Evolutionary conservation across 805 yeast genomes (phyloP), one percentile per base, ranked within the genome.

Genomic region (Sporopachydermia lactativora): DNA sequence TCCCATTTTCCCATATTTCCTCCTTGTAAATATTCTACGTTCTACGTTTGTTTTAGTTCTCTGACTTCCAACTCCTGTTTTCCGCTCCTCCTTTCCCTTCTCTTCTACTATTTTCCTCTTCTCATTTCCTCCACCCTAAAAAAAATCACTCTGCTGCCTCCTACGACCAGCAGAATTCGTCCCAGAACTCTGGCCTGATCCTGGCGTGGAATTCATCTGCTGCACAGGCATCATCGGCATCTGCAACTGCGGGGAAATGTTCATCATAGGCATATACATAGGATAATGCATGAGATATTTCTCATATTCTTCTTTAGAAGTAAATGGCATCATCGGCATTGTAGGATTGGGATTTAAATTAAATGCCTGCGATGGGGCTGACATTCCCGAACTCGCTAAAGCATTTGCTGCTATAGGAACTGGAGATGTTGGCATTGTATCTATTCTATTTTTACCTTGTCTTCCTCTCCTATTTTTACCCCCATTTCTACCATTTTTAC

Each of bases 211-310:
- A 8, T n/a, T n/a, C 31, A 24, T 24, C n/a, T 24, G 31, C 31
- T 24, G 31, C 8, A 24, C 31, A 8, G 31, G n/a, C 31, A 24
- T 24, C 31, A 24, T 24, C n/a, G 31, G 31, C 31, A 24, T 24
- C n/a, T 24, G 31, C 31, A 24, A n/a, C n/a, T 24, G 31, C 8
- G 31, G 31, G n/a, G 31, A 24, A 24, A 24, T 24, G 31, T 24
- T 24, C 31, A 24, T 24, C 31, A 24, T 24, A 8, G 31, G 31
- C 31, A 24, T 24, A 24, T 24, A 24, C 31, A 24, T 24, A 24
- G 31, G 31, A n/a, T 24, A 24, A 24, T 24, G 31, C 31, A 24
- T 24, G 13, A 24, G 8, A 24, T 24, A 24, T n/a, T 24, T 24
- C n/a, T 24, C 31, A n/a, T 24, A 24, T 24, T 24, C 31, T 24